phyloP scores from a whole-genome alignment of 2,329 filamentous ascomycete species.

The Cercospora brassicicola region DNA sequence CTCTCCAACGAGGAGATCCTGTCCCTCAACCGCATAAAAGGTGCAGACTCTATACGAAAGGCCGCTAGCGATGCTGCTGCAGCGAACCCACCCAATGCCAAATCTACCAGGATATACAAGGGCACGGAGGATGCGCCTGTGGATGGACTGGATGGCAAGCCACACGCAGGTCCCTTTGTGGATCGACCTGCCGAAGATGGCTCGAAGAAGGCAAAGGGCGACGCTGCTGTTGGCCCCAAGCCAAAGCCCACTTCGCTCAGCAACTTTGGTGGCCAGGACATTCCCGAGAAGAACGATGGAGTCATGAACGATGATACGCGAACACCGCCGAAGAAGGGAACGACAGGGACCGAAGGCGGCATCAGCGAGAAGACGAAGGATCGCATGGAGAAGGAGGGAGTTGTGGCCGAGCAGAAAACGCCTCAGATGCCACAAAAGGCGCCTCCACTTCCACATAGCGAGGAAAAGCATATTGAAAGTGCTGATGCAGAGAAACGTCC shows the following conservation, averaged over 20 bases:
- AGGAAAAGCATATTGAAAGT: constrained; percentile 65
- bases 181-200: constrained; percentile 48
- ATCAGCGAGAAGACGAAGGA: constrained; percentile 84
- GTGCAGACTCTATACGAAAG: constrained; percentile 7
- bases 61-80: constrained; percentile 24
- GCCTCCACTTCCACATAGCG: constrained; percentile 76
- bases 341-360: constrained; percentile 83
- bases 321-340: constrained; percentile 75
- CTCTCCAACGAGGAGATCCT: constrained; percentile 34
- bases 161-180: constrained; percentile 81
- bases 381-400: constrained; percentile 58
- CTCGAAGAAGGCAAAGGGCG: constrained; percentile 28
- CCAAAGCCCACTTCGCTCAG: constrained; percentile 38
- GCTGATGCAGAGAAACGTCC: constrained; percentile 33
- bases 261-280: constrained; percentile 40
- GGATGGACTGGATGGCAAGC: constrained; percentile 90
- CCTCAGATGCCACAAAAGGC: constrained; percentile 84
- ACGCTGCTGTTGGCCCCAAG: constrained; percentile 36
- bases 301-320: constrained; percentile 91
- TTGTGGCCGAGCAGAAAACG: constrained; percentile 62
- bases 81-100: constrained; percentile 29
- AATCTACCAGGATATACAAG: constrained; percentile 37
- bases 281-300: constrained; percentile 65
- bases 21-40: constrained; percentile 27
- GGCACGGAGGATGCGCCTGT: constrained; percentile 81